A percentile compares a stretch with the other conserved stretches of the same genome.
These are phyloP conservation scores for Ceratocystis cacaofunesta DNA, from an alignment of 2,329 filamentous ascomycete genomes.

Conservation along the genomic window DNA sequence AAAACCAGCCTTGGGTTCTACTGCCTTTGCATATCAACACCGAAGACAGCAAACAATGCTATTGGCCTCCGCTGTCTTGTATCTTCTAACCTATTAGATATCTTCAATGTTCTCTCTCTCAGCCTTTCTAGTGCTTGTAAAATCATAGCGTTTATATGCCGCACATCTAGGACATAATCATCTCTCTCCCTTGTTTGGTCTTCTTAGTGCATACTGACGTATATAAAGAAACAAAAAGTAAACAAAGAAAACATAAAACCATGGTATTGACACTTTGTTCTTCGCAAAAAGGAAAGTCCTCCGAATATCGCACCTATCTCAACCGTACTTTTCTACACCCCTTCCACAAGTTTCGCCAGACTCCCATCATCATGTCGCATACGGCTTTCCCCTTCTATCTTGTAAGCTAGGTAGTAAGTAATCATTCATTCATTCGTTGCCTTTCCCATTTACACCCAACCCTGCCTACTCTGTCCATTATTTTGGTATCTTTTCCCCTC, in stretches of 20 bases:
- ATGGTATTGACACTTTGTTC: constrained; percentile 12
- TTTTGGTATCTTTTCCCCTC: constrained; percentile 10
- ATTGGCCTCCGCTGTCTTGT: too few species aligned
- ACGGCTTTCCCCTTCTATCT: constrained; percentile 11
- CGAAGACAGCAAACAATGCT: too few species aligned
- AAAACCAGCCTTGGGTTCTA: too few species aligned
- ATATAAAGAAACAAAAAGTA: not conserved
- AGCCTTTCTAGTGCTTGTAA: too few species aligned
- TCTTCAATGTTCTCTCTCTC: too few species aligned
- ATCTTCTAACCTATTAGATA: too few species aligned
- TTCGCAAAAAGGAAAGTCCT: constrained; percentile 5
- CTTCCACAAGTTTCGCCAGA: not conserved
- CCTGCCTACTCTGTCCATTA: constrained; percentile 8
- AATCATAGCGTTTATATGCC: too few species aligned
- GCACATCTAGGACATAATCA: too few species aligned
- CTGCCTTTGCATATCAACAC: too few species aligned
- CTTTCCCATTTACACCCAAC: constrained; percentile 9
- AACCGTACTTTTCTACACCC: not conserved
- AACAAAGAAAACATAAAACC: constrained; percentile 7
- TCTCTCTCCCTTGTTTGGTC: not conserved
- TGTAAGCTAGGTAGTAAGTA: constrained; percentile 10
- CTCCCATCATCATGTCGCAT: not conserved
- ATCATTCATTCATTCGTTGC: constrained; percentile 16
- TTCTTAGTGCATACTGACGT: too few species aligned
- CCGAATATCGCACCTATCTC: not conserved